Base-by-base conservation (phyloP, 2,329 filamentous ascomycete species). In the Pleochaeta shiraiana region DNA sequence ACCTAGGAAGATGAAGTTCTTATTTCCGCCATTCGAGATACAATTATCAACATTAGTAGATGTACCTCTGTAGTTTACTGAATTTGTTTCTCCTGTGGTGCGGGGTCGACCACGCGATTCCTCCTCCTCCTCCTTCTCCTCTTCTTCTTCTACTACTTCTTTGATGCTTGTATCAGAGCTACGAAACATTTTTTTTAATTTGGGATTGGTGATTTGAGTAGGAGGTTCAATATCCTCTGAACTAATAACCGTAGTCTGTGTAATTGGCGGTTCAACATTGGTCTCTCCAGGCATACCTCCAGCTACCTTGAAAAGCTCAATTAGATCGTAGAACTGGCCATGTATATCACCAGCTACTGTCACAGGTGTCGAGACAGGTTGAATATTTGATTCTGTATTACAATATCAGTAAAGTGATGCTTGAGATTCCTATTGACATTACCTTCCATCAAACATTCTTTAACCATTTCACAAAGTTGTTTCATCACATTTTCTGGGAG, bases 371-470 rank as follows among this genome's bases (percentile, higher is more conserved):
- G 87, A 84, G 24, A 98, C 92, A n/a, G 93, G 93, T 74, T 97
- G 93, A 66, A 98, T 97, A 74, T 98, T 98, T 68, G 91, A 96
- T 77, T 98, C 93, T 95, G 70, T 30, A n/a, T 33, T 55, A 31
- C 34, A 50, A 60, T 34, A 59, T 73, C 60, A 72, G 69, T 60
- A n/a, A 60, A n/a, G n/a, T n/a, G n/a, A n/a, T n/a, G n/a, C n/a
- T n/a, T n/a, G n/a, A n/a, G n/a, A n/a, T n/a, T n/a, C n/a, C n/a
- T n/a, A n/a, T n/a, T n/a, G n/a, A 14, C n/a, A 37, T 70, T 74
- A 93, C 90, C 90, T 80, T 98, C 93, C 93, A 98, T 98, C 71
- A 98, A 81, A 69, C 90, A 95, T 77, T 97, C 93, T 79, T 98
- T 98, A 67, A 97, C 93, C 74, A 95, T 95, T 78, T 98, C 93